Evolutionary conservation across 176 grass and related monocot species (phyloP), one percentile per base, ranked within the genome.

Genomic region (Miscanthus lutarioriparius): DNA sequence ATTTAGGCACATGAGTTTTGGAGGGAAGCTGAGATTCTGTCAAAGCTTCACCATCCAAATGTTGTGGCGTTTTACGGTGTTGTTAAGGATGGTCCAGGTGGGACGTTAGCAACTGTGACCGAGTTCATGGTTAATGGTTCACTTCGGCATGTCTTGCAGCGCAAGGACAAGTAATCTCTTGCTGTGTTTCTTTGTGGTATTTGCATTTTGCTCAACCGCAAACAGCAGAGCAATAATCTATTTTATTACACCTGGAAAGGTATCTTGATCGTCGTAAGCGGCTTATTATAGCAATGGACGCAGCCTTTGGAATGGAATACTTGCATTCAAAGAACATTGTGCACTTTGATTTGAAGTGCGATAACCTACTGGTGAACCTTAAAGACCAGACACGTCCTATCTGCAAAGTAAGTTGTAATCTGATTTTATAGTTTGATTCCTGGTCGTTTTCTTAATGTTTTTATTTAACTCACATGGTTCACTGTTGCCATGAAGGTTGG

Each of bases 111-210:
- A 1, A 96, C 94, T 44, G 89, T 96, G 16, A 93, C 94, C 22
- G 94, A 96, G 84, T 96, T 96, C 74, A 96, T 96, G 94, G 94
- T 96, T 87, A 96, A 96, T 89, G 94, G 94, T 76, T 96, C 94
- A 86, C 94, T 96, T 83, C 81, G 95, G 70, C 95, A 93, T 69
- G 95, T 98, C 44, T 84, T 98, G 79, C 90, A 91, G 84, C 87
- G 95, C 36, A 98, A 96, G 86, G 94, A 98, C 85, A 98, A 90
- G 95, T 98, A 93, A 87, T 30, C 62, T 19, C 38, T 86, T 83
- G 8, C 30, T 85, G 44, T 69, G 2, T 86, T 61, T 72, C 41
- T 84, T 75, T 47, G 45, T 47, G 13, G 43, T 44, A 44, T 44
- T 47, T 47, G 45, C 45, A 47, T 47, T 15, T 47, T 47, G 2